Percentiles rank a stretch among this genome's conserved stretches.
These are phyloP conservation scores for Cairneyella variabilis DNA, from an alignment of 495 filamentous ascomycete species.

Conservation along the genomic window DNA sequence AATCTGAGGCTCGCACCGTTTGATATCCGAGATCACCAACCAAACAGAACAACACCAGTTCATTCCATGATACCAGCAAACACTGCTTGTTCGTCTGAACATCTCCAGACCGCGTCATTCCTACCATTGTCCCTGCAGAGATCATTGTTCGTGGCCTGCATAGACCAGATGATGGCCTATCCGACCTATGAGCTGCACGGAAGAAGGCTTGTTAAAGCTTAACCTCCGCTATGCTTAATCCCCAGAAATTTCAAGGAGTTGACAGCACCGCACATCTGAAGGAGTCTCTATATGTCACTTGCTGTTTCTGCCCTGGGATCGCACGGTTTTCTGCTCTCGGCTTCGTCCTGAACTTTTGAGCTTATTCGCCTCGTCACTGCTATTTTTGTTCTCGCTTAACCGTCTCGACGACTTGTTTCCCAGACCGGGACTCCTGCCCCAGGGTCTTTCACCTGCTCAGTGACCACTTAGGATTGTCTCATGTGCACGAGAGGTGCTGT, in stretches of 20 bases:
- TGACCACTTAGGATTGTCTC: slow-evolving; percentile 1
- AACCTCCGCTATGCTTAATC: slow-evolving; percentile 13
- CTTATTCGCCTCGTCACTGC: not conserved
- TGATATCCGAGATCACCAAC: slow-evolving; percentile 6
- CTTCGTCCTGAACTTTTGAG: not conserved
- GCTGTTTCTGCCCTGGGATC: not conserved
- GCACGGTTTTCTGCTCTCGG: not conserved
- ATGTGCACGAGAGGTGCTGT: not conserved
- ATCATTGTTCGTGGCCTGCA: not conserved
- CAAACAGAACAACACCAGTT: not conserved
- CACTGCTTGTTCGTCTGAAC: slow-evolving; percentile 2
- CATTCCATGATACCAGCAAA: not conserved
- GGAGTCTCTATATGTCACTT: slow-evolving; percentile 1
- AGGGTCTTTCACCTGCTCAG: not conserved
- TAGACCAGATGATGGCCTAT: not conserved
- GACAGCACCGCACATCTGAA: slow-evolving; percentile 1
- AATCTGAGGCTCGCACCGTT: slow-evolving; percentile 4
- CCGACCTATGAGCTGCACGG: not conserved
- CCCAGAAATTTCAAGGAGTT: slow-evolving; percentile 2
- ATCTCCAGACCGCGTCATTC: not conserved
- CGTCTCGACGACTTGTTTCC: slow-evolving; percentile 3
- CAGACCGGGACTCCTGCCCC: not conserved
- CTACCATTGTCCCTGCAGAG: not conserved
- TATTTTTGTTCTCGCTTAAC: not conserved
- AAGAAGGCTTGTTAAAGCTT: not conserved